Base-by-base conservation (phyloP, 257 asterid species). In the Primulina tabacum region DNA sequence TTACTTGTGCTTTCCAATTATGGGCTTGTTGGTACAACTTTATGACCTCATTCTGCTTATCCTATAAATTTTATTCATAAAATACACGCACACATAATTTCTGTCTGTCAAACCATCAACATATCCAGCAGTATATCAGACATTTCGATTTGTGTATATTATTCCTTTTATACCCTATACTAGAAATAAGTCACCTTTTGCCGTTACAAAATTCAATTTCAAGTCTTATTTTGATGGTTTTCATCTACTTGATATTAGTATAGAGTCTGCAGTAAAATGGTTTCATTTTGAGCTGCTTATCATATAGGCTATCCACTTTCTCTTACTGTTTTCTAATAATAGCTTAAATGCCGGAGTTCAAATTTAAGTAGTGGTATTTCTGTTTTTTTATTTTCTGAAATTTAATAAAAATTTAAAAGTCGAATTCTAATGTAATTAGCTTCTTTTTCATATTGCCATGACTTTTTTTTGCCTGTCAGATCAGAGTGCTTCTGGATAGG, bases 401-500 rank as follows among this genome's bases (percentile, higher is more conserved):
- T 33, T 26, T 21, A 30, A 17, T 59, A 50, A 10, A 26, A 18
- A 7, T 67, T 38, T 64, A 50, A 62, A 34, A 32, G 55, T 43
- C 65, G 69, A 67, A 59, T 70, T 59, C 52, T 29, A 47, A 38
- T 32, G 61, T 64, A 56, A 55, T 3, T 16, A 30, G 57, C 72
- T 2, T 68, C 50, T 74, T 53, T 38, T 56, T 59, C 71, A 50
- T 58, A 33, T 68, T 11, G 29, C 71, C 53, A 68, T 26, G 58
- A 57, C 53, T 76, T 62, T 72, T 28, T 81, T 63, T 77, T 65
- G 58, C 40, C 70, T 68, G 76, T 57, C 92, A 93, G 98, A 82
- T 90, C 60, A 89, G 98, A 84, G 78, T 82, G 76, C 98, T 93
- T 76, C 90, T 93, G 34, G 82, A 81, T 24, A 86, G 78, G 82